Evolutionary conservation across 1,284 basidiomycete species (phyloP), one percentile per base, ranked within the genome.

Genomic region (Trichosporon ovoides): DNA sequence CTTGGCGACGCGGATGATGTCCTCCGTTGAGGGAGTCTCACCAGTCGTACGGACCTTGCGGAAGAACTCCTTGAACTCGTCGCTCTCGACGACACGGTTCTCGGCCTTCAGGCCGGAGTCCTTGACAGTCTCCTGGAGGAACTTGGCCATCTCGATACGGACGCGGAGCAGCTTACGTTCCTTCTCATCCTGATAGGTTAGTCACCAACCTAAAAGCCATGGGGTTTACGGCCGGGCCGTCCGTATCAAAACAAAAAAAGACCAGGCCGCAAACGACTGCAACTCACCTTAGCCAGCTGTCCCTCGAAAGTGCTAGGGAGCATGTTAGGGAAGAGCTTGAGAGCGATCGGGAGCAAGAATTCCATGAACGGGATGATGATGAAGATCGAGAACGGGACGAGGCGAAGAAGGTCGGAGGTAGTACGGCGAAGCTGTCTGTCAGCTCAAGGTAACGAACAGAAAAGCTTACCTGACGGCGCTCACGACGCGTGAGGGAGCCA

Each of bases 51-150:
- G 88, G 61, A 98, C 89, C 81, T 98, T 98, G 73, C 92, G 86
- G 87, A 98, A 99, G 80, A 99, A 98, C 77, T 97, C 92, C 73
- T 98, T 98, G 83, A 98, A 98, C 56, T 93, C 91, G 62, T 97
- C 92, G 53, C 85, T 89, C 61, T 90, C 90, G 58, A 97, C 85
- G 59, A 98, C 94, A 18, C 86, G 85, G 71, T 95, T n/a, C n/a
- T n/a, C 94, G 7, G 91, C 90, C 75, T 90, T 92, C 58, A 98
- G 81, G 38, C 91, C 92, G 13, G 90, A 92, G 77, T 98, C 95
- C 51, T 89, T 86, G 58, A 98, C 84, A 2, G 96, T 98, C 77
- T 98, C 96, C 73, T 98, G 95, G 50, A 99, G 81, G 82, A 98
- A 99, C 74, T 99, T 98, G 68, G 96, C 96, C 94, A 98, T 98